These are phyloP conservation scores for Toxicodendron radicans DNA, from an alignment of 345 rosid species.

Conservation along the genomic window DNA sequence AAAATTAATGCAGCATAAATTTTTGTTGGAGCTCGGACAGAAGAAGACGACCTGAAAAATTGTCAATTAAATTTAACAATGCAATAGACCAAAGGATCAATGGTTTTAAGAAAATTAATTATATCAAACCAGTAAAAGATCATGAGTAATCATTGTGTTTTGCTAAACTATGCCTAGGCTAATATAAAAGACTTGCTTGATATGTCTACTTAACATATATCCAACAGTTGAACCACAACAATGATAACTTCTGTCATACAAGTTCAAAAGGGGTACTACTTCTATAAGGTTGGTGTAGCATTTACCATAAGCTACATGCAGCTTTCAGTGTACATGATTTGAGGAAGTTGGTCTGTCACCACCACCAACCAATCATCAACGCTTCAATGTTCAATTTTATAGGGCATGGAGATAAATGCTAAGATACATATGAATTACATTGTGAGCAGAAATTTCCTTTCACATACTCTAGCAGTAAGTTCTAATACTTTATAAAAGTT, in stretches of 20 bases:
- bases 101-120: conserved; percentile 4
- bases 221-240: neutral
- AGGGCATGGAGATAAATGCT: neutral
- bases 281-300: neutral
- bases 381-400: neutral
- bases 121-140: neutral
- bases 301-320: neutral
- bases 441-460: conserved; percentile 1
- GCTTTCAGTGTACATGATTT: neutral
- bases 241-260: neutral
- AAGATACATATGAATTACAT: neutral
- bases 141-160: neutral
- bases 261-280: neutral
- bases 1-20: conserved; percentile 16
- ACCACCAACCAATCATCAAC: neutral
- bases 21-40: neutral
- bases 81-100: neutral
- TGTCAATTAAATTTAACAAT: neutral
- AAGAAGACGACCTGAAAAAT: neutral
- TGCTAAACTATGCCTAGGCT: neutral
- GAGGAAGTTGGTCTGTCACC: neutral
- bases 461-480: neutral
- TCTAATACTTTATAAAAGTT: neutral
- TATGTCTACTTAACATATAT: neutral
- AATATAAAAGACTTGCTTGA: neutral